These are phyloP conservation scores for Chara braunii DNA, from an alignment of 139 green algal genomes.

Conservation along the genomic window DNA sequence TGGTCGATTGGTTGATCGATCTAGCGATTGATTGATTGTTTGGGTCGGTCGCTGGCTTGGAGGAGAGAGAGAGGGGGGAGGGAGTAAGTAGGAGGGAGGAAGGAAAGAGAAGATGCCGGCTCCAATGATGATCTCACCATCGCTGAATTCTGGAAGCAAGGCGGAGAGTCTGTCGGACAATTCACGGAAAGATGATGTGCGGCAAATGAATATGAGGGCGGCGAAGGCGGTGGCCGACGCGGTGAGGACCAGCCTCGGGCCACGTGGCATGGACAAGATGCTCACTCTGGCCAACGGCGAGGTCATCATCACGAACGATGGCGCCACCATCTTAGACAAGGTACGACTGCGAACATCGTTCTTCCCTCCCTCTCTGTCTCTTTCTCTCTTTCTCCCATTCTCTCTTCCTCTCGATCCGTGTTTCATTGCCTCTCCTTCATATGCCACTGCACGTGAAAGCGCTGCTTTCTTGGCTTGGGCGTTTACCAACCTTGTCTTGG, in stretches of 20 bases:
- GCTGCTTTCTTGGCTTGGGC: background rate
- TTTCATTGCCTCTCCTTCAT: no score
- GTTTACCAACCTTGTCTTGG: background rate
- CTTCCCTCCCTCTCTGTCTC: no score
- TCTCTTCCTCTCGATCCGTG: no score
- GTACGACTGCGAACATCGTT: background rate
- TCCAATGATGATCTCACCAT: no score
- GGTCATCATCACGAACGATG: slow-evolving; percentile 99
- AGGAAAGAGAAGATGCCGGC: no score
- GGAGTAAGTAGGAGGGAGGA: no score
- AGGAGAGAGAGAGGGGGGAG: no score
- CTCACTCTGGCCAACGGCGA: slow-evolving; percentile 78
- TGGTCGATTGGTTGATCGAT: no score
- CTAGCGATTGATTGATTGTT: no score
- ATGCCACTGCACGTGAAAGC: no score
- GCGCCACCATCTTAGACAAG: slow-evolving; percentile 96
- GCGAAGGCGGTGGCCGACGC: slow-evolving; percentile 96
- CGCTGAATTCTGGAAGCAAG: no score
- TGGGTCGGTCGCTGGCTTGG: no score
- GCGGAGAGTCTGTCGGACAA: slow-evolving; percentile 3
- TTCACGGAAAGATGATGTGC: slow-evolving; percentile 68
- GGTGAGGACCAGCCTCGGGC: slow-evolving; percentile 86
- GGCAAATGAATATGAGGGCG: slow-evolving; percentile 90
- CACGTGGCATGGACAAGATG: slow-evolving; percentile 99
- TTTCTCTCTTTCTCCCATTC: slow-evolving; percentile 1